These are phyloP conservation scores for Termitomyces sp. DNA, from an alignment of 768 basidiomycete genomes.

Conservation along the genomic window DNA sequence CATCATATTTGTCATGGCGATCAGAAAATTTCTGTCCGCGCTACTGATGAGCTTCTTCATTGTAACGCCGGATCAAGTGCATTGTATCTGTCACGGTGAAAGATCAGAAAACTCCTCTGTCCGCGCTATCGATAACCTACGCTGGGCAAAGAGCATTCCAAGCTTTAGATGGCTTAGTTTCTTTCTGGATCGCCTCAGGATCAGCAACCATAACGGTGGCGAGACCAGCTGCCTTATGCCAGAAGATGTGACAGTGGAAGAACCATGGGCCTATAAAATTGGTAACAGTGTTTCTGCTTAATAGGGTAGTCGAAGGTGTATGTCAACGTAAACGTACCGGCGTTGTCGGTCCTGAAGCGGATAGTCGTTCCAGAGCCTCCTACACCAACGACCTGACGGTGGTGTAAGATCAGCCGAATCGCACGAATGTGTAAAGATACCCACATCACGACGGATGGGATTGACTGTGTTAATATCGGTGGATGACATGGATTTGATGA, in stretches of 20 bases:
- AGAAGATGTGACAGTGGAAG: conserved; percentile 33
- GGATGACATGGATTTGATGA: conserved; percentile 34
- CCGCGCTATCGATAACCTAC: conserved; percentile 10
- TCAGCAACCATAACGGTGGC: conserved; percentile 36
- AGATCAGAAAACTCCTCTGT: not conserved
- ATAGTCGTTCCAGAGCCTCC: conserved; percentile 24
- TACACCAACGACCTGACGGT: conserved; percentile 17
- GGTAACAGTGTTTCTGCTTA: not conserved
- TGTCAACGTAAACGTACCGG: conserved; percentile 9
- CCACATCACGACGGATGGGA: conserved; percentile 34
- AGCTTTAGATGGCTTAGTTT: conserved; percentile 16
- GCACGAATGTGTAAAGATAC: not conserved
- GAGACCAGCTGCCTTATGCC: conserved; percentile 40
- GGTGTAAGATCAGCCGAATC: not conserved
- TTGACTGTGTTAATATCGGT: conserved; percentile 37
- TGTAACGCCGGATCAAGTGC: conserved; percentile 13
- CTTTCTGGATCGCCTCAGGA: conserved; percentile 17
- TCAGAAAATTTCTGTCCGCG: not conserved
- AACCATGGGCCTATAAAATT: conserved; percentile 19
- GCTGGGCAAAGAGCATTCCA: conserved; percentile 27
- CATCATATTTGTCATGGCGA: conserved; percentile 12
- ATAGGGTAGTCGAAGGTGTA: not conserved
- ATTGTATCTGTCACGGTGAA: conserved; percentile 12
- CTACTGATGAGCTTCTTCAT: not conserved
- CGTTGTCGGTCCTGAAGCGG: conserved; percentile 25